Base-by-base conservation (phyloP, 345 rosid genomes). In the Pistacia integerrima region DNA sequence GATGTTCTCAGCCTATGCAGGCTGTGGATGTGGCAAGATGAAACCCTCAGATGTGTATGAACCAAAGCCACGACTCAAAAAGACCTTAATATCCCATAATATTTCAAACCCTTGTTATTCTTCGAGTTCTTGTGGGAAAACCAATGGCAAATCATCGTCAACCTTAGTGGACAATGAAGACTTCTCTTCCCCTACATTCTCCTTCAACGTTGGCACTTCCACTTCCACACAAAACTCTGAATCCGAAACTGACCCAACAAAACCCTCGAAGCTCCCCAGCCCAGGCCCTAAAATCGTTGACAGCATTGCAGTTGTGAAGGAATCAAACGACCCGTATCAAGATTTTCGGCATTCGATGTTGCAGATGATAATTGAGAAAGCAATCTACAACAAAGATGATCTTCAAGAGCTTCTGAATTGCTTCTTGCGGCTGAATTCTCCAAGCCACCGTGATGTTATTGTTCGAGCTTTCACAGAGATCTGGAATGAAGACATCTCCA, bases 261-360 rank as follows among this genome's bases (percentile, higher is more conserved):
- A 67, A 55, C 5, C 60, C 11, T 36, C 78, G 1, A 71, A 64
- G 49, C 61, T 74, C 12, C 67, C 41, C 49, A 76, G 82, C 52
- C 77, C 78, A n/a, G 81, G 80, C 66, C 71, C 80, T 11, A 82
- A 72, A 60, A 83, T 87, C 76, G 41, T 55, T n/a, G 62, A 73
- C 77, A 87, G 90, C 73, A 18, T 84, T 28, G 87, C 90, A 1
- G 84, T 87, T 35, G 88, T 76, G 67, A 88, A 84, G 81, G 85
- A 87, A 11, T 88, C 94, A 4, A 49, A 79, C 2, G 83, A 90
- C 67, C 91, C 92, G 0, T 85, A 80, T 44, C 58, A 66, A 54
- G 92, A 88, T 81, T 90, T 90, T 73, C 84, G 73, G 54, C 76
- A 72, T 33, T 90, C 92, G 63, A 90, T 88, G 90, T 67, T 74